A percentile compares a stretch with the other conserved stretches of the same genome.
Evolutionary conservation across 768 basidiomycete genomes (phyloP).

Genomic region (Boletus fagicola): DNA sequence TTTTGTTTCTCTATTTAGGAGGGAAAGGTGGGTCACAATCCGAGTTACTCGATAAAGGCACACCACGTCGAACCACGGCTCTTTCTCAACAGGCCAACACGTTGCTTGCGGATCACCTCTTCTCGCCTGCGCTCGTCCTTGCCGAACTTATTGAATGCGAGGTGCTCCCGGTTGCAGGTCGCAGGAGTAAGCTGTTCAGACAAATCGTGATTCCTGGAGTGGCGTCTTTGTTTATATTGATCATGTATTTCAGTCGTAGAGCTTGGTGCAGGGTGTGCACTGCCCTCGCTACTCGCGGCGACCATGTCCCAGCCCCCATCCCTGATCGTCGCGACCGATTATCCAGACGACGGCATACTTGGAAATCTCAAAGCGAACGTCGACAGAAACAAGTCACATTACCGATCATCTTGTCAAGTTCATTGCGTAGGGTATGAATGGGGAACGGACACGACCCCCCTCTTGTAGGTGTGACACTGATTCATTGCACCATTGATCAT

Average conservation of each 20-base stretch:
- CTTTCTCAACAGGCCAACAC: constrained; percentile 55
- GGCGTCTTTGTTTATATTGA: constrained; percentile 1
- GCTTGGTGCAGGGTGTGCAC: constrained; percentile 64
- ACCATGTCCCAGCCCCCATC: constrained; percentile 45
- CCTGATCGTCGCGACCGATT: constrained; percentile 63
- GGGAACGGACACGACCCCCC: constrained; percentile 48
- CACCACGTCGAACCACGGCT: not conserved
- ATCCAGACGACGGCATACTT: constrained; percentile 62
- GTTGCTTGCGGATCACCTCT: constrained; percentile 69
- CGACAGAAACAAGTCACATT: constrained; percentile 42
- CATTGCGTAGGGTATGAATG: constrained; percentile 58
- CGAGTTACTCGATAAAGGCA: constrained; percentile 6
- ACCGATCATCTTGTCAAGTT: constrained; percentile 42
- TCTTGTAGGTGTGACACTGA: constrained; percentile 43
- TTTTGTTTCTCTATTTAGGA: constrained; percentile 37
- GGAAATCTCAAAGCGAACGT: constrained; percentile 56
- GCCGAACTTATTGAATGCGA: constrained; percentile 64
- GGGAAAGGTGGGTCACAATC: constrained; percentile 49
- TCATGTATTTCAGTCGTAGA: constrained; percentile 52
- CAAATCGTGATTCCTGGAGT: not conserved
- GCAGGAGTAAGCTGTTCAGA: constrained; percentile 37
- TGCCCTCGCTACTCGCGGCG: constrained; percentile 63
- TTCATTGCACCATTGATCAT: not conserved
- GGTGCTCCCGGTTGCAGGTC: constrained; percentile 41
- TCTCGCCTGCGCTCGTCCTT: constrained; percentile 65